These are phyloP conservation scores for Aspergillus fructus DNA, from an alignment of 2,329 filamentous ascomycete species.

Conservation along the genomic window DNA sequence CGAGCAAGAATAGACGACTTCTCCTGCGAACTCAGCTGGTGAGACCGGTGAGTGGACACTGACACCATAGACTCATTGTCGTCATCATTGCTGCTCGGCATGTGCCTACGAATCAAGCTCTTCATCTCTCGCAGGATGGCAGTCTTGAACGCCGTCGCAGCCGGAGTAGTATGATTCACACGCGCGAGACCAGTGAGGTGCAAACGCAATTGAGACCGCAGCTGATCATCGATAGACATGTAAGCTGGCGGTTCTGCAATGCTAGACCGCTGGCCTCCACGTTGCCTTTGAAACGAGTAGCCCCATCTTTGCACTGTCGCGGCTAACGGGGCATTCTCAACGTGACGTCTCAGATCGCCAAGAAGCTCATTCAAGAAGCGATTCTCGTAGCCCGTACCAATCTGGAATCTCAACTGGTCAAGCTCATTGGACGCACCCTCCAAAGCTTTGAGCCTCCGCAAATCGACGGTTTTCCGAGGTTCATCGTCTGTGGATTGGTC, in stretches of 20 bases:
- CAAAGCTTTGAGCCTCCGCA: conserved; percentile 74
- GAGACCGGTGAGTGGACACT: conserved; percentile 71
- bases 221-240: conserved; percentile 66
- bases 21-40: conserved; percentile 74
- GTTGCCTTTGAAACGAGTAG: conserved; percentile 68
- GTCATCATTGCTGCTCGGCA: conserved; percentile 92
- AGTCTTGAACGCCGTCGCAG: conserved; percentile 81
- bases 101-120: conserved; percentile 74
- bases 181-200: conserved; percentile 77
- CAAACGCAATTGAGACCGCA: conserved; percentile 69
- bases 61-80: conserved; percentile 90
- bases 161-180: conserved; percentile 74
- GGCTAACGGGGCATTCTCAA: conserved; percentile 66
- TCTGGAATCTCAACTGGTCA: conserved; percentile 70
- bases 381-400: conserved; percentile 82
- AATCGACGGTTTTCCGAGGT: conserved; percentile 58
- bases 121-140: conserved; percentile 83
- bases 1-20: conserved; percentile 85
- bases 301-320: conserved; percentile 86
- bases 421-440: conserved; percentile 79
- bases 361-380: conserved; percentile 77
- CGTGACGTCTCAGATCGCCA: conserved; percentile 75
- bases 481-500: conserved; percentile 28
- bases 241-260: conserved; percentile 75
- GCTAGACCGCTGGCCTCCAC: conserved; percentile 65